Base-by-base conservation (phyloP, 768 basidiomycete genomes). In the Cystofilobasidium macerans region DNA sequence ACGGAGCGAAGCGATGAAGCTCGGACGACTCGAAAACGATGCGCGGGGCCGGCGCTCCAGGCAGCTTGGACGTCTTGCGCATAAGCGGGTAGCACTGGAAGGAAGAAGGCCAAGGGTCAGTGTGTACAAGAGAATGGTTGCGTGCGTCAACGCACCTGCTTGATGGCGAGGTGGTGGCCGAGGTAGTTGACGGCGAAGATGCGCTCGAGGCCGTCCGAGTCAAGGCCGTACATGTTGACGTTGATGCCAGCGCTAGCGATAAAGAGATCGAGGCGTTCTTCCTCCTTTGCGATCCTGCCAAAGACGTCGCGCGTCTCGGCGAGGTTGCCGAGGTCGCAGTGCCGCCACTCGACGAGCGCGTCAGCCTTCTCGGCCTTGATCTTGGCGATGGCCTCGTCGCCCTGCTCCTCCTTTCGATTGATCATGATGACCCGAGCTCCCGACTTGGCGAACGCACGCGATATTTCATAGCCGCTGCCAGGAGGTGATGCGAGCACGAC, bases 161-260 rank as follows among this genome's bases (percentile, higher is more conserved):
- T 79, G 73, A 78, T 75, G 69, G 77, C 75, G 69, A 77, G 74
- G 75, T 77, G 78, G 70, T 79, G 77, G 0, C 76, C 77, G 56
- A 79, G 74, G 58, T 76, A 75, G 70, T 76, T 78, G 48, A 76
- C 74, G 8, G 13, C 57, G 36, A 65, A 47, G 43, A 42, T 11
- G 28, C 72, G 62, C 57, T 75, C 74, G 32, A 72, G 67, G 3
- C 72, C 72, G 35, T 72, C 72, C 16, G 61, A 60, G 57, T 68
- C 69, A 3, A 72, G 64, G 6, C 73, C 70, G 68, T 69, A 73
- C 54, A 71, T 69, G 69, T 73, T 72, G 6, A 70, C 61, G 69
- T 75, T 75, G 71, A 75, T 72, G 28, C 74, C 74, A 8, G 70
- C 64, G 3, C 63, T 65, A 9, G 70, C 62, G 57, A 75, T 69